Percentiles rank a stretch among this genome's conserved stretches.
These are phyloP conservation scores for Ceratobasidium sp. DNA, from an alignment of 1,284 basidiomycete species.

Conservation along the genomic window DNA sequence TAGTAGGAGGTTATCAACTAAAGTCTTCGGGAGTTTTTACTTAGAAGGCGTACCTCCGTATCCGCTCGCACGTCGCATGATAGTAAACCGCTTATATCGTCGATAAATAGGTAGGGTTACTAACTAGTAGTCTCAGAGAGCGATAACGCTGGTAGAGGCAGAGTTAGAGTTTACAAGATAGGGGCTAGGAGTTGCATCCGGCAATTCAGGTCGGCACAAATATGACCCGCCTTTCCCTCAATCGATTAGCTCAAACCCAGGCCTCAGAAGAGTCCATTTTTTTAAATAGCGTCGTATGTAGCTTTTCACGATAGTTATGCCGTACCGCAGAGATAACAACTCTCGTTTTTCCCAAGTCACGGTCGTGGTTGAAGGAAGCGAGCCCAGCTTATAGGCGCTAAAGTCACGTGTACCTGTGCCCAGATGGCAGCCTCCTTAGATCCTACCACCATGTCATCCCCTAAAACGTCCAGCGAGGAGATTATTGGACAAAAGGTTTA, in stretches of 20 bases:
- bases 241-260: too few species aligned
- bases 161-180: conserved; percentile 9
- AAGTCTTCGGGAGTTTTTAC: background rate
- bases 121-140: background rate
- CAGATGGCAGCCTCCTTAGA: background rate
- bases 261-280: too few species aligned
- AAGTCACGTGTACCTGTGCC: conserved; percentile 7
- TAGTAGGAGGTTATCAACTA: background rate
- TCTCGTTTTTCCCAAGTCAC: too few species aligned
- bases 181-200: conserved; percentile 19
- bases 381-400: background rate
- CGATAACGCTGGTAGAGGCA: background rate
- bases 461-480: conserved; percentile 81
- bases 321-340: too few species aligned
- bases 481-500: conserved; percentile 85
- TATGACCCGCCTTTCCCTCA: too few species aligned
- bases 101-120: too few species aligned
- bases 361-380: background rate
- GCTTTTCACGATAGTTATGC: too few species aligned
- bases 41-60: background rate
- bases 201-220: too few species aligned
- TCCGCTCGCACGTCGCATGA: conserved; percentile 26
- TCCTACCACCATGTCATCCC: conserved; percentile 39
- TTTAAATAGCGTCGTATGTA: too few species aligned
- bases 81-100: background rate